These are phyloP conservation scores for Saposhnikovia divaricata DNA, from an alignment of 129 eudicot genomes.

Conservation along the genomic window DNA sequence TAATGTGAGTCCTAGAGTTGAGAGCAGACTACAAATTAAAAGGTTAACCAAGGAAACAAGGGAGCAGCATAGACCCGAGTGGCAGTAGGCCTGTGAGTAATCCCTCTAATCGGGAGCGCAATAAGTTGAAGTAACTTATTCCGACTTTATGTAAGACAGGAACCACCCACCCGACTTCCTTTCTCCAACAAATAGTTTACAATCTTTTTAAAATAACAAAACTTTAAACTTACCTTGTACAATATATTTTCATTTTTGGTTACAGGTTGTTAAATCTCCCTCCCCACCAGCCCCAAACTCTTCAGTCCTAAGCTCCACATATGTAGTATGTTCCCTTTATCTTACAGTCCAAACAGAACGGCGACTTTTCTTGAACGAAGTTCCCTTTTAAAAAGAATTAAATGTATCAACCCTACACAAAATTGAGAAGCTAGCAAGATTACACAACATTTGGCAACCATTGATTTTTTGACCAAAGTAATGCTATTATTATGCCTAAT, in stretches of 20 bases:
- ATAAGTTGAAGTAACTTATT: not conserved
- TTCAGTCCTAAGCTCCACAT: not conserved
- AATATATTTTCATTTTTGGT: no score
- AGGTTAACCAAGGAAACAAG: not conserved
- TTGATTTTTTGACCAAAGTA: not conserved
- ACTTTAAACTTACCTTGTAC: no score
- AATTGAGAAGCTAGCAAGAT: not conserved
- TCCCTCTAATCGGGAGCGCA: not conserved
- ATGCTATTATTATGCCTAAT: not conserved
- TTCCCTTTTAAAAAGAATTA: not conserved
- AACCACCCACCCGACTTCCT: not conserved
- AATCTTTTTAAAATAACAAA: not conserved
- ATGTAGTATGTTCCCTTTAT: not conserved
- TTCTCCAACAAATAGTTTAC: not conserved
- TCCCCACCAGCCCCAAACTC: not conserved
- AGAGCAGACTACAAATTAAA: not conserved
- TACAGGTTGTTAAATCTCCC: not conserved
- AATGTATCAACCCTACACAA: not conserved
- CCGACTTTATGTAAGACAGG: not conserved
- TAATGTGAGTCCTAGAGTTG: slow-evolving; percentile 6
- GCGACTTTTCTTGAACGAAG: not conserved
- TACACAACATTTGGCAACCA: not conserved
- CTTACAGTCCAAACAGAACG: not conserved
- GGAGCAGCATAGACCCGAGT: not conserved
- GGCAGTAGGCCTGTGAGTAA: not conserved